phyloP scores from a whole-genome alignment of 2,329 filamentous ascomycete genomes.

The Colletotrichum simmondsii region DNA sequence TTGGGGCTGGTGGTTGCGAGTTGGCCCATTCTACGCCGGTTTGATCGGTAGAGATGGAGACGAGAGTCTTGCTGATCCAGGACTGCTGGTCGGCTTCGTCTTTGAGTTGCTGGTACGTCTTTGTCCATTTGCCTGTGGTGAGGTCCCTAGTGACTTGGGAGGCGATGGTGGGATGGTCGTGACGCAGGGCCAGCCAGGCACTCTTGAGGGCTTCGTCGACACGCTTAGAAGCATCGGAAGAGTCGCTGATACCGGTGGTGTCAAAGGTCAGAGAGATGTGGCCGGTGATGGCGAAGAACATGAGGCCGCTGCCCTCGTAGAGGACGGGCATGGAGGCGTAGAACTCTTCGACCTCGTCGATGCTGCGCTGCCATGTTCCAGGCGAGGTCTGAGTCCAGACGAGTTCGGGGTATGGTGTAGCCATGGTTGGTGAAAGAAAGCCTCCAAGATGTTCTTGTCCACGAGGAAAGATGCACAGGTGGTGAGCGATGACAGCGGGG shows the following conservation, averaged over 20 bases:
- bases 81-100: constrained; percentile 16
- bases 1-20: constrained; percentile 46
- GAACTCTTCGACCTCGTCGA: constrained; percentile 54
- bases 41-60: constrained; percentile 37
- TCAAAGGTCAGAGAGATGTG: constrained; percentile 45
- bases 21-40: constrained; percentile 47
- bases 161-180: constrained; percentile 47
- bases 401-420: constrained; percentile 10
- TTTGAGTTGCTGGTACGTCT: constrained; percentile 39
- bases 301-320: constrained; percentile 49
- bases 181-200: constrained; percentile 47
- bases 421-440: background rate
- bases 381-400: constrained; percentile 41
- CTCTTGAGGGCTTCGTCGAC: constrained; percentile 44
- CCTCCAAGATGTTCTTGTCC: background rate
- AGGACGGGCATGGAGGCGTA: constrained; percentile 49
- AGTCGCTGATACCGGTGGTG: background rate
- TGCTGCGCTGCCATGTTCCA: constrained; percentile 45
- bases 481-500: background rate
- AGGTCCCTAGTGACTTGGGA: constrained; percentile 39
- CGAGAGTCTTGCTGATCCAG: constrained; percentile 47
- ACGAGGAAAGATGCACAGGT: background rate
- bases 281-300: constrained; percentile 54
- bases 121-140: constrained; percentile 38
- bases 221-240: constrained; percentile 14